Evolutionary conservation across 768 basidiomycete species (phyloP).

Genomic region (Pisolithus orientalis): DNA sequence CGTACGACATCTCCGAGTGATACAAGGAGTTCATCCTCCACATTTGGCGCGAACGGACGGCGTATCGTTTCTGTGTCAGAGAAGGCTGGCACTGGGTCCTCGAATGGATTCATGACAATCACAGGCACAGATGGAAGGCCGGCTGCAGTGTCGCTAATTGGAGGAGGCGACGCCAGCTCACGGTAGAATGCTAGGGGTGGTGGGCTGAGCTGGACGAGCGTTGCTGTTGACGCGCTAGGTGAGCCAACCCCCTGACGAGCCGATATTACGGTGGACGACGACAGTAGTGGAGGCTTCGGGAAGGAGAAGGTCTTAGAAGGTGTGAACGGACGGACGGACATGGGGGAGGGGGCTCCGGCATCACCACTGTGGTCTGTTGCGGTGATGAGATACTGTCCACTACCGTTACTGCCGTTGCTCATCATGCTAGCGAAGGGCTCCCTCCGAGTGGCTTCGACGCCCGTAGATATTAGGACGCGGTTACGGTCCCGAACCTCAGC

Average conservation of each 20-base stretch:
- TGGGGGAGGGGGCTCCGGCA: conserved; percentile 37
- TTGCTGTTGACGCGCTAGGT: conserved; percentile 10
- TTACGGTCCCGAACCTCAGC: conserved; percentile 44
- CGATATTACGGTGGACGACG: background rate
- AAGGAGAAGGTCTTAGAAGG: conserved; percentile 64
- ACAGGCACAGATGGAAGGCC: background rate
- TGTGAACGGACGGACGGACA: conserved; percentile 62
- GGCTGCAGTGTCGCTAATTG: conserved; percentile 9
- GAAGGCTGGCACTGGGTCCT: conserved; percentile 30
- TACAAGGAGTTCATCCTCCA: conserved; percentile 56
- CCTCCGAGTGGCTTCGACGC: conserved; percentile 19
- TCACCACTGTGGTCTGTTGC: conserved; percentile 12
- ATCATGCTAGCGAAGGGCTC: conserved; percentile 37
- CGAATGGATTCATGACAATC: conserved; percentile 26
- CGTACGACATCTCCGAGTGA: conserved; percentile 44
- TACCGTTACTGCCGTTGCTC: conserved; percentile 30
- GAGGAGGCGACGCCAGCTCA: conserved; percentile 12
- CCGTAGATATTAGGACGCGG: conserved; percentile 17
- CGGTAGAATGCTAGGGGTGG: conserved; percentile 11
- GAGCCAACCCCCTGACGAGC: background rate
- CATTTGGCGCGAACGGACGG: conserved; percentile 50
- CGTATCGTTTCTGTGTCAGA: conserved; percentile 42
- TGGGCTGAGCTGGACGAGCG: conserved; percentile 12
- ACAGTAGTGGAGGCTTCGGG: conserved; percentile 50
- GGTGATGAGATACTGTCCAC: conserved; percentile 37